Evolutionary conservation across 352 stramenopile species (phyloP).

Genomic region (Blastocystis sp.): DNA sequence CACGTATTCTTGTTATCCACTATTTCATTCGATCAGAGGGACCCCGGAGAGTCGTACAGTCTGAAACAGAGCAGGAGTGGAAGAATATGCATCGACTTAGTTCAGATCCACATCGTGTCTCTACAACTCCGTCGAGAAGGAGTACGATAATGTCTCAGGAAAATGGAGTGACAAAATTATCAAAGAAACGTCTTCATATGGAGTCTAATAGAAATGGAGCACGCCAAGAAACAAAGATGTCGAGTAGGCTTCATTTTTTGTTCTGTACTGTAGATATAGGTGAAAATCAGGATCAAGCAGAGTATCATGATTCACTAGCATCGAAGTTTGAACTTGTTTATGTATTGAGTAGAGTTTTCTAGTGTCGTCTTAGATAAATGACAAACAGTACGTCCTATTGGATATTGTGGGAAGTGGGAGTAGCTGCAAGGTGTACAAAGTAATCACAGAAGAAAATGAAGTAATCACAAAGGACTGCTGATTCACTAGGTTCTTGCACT

Average conservation of each 20-base stretch:
- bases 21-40: background rate
- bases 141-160: background rate
- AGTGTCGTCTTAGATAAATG: conserved; percentile 67
- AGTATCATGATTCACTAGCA: background rate
- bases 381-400: conserved; percentile 84
- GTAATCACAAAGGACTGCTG: background rate
- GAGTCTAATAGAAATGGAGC: background rate
- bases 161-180: background rate
- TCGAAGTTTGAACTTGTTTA: background rate
- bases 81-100: background rate
- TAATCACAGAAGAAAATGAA: conserved; percentile 10
- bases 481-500: conserved; percentile 72
- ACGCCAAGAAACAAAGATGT: background rate
- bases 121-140: background rate
- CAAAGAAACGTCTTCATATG: background rate
- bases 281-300: background rate
- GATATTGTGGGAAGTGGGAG: conserved; percentile 90
- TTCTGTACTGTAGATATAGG: background rate
- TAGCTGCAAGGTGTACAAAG: conserved; percentile 89
- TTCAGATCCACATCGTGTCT: background rate
- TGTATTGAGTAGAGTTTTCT: background rate
- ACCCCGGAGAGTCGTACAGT: background rate
- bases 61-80: background rate
- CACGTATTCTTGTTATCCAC: background rate
- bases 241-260: background rate